Conservation (phyloP, 192 early-diverging fungal genomes). For the Coemansia sp. region DNA sequence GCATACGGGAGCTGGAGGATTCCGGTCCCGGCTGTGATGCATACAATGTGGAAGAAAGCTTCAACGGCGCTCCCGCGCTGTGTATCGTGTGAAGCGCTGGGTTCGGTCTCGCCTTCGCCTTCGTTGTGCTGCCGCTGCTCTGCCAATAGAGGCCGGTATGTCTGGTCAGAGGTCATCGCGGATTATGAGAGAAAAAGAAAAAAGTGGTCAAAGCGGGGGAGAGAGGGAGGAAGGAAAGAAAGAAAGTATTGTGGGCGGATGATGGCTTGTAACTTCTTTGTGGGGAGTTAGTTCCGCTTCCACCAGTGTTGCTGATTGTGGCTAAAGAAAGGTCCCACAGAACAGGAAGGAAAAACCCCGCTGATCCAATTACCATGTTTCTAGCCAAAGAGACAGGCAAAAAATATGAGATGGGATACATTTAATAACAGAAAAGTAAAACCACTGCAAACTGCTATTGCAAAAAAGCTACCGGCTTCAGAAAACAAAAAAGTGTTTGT, state of each 20-base stretch:
- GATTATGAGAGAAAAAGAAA: not conserved
- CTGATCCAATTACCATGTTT: too few species aligned
- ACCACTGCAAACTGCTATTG: too few species aligned
- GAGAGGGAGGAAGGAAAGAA: not conserved
- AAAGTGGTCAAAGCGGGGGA: not conserved
- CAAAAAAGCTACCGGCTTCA: not conserved
- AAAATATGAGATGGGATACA: too few species aligned
- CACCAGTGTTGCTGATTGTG: not conserved
- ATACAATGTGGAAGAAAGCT: conserved; percentile 57
- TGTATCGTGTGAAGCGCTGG: not conserved
- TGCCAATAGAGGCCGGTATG: not conserved
- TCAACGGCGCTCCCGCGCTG: conserved; percentile 32
- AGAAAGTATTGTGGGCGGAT: not conserved
- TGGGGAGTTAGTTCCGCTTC: too few species aligned
- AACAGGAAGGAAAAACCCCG: not conserved
- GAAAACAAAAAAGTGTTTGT: not conserved
- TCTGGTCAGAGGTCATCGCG: not conserved
- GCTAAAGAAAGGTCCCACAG: not conserved
- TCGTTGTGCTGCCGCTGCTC: not conserved
- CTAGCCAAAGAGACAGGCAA: too few species aligned
- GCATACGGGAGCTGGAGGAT: conserved; percentile 83
- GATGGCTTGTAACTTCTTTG: too few species aligned
- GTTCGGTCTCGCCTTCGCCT: not conserved
- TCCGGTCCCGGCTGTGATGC: conserved; percentile 79
- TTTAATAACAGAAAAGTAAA: too few species aligned